Evolutionary conservation across 345 rosid species (phyloP), one percentile per base, ranked within the genome.

Genomic region (Lumnitzera littorea): DNA sequence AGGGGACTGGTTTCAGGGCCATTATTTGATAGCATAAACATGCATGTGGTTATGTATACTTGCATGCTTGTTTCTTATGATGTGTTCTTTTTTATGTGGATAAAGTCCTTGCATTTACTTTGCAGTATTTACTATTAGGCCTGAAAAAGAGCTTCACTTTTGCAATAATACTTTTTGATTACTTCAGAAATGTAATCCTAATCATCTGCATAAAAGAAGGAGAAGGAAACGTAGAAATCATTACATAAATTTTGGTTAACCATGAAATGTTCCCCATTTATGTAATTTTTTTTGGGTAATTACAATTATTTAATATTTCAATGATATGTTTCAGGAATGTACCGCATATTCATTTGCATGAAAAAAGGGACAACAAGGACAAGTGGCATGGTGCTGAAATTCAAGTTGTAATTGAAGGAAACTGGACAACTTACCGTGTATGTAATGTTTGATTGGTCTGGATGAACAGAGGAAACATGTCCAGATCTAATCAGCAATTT

Each of bases 341-440:
- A 76, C 98, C 98, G 64, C 87, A 89, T 72, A 73, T 92, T 65
- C 96, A 89, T 85, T 58, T 84, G 17, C 91, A 87, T 69, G 98
- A 92, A 77, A 92, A 92, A 77, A 70, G 78, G 62, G 74, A 59
- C 54, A 87, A 85, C 74, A 71, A 79, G 69, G 84, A 84, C 54
- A 68, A 52, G 69, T 89, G 94, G 96, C 96, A 80, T 77, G 96
- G 98, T 60, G 96, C 98, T 24, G 90, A 85, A 80, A 87, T 92
- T 75, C 88, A 89, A 71, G 90, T 92, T 65, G 91, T 92, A 67
- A 92, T 89, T 65, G 96, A 92, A 69, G 98, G 96, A 72, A 92
- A 92, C 74, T 92, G 98, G 98, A 87, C 98, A 66, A 89, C 98
- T 49, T 89, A 92, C 67, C 89, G 96, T 48, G 96, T 89, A 85